Evolutionary conservation across 139 green algal species (phyloP).

Genomic region (Micromonas pusilla): DNA sequence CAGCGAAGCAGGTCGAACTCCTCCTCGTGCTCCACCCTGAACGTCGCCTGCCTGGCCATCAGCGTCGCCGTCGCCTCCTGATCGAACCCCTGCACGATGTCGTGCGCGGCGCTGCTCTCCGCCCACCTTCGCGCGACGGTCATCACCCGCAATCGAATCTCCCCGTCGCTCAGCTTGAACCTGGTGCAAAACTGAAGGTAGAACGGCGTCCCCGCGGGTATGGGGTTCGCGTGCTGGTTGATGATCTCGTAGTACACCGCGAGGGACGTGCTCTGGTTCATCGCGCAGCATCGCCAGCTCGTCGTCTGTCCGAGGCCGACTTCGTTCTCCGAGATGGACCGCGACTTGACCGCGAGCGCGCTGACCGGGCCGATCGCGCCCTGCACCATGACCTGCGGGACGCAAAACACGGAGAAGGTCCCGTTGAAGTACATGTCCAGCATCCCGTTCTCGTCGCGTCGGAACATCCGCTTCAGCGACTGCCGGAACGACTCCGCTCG

Average conservation of each 20-base stretch:
- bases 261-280: constrained; percentile 1
- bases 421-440: constrained; percentile 42
- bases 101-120: constrained; percentile 28
- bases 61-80: constrained; percentile 90
- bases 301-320: constrained; percentile 85
- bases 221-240: constrained; percentile 23
- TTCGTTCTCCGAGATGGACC: constrained; percentile 55
- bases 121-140: constrained; percentile 74
- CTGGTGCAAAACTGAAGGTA: constrained; percentile 92
- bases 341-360: constrained; percentile 72
- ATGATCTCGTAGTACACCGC: constrained; percentile 26
- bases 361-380: constrained; percentile 77
- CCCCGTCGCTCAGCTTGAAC: constrained; percentile 45
- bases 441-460: neutral
- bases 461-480: constrained; percentile 55
- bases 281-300: constrained; percentile 58
- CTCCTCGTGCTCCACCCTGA: constrained; percentile 54
- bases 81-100: constrained; percentile 87
- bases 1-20: constrained; percentile 96
- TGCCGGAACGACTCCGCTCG: constrained; percentile 83
- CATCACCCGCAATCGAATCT: constrained; percentile 73
- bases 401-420: constrained; percentile 63
- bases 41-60: constrained; percentile 52
- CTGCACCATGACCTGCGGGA: constrained; percentile 48
- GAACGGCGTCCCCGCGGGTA: constrained; percentile 56